Conservation (phyloP, 1,284 basidiomycete species). For the Ustilago trichophora region DNA sequence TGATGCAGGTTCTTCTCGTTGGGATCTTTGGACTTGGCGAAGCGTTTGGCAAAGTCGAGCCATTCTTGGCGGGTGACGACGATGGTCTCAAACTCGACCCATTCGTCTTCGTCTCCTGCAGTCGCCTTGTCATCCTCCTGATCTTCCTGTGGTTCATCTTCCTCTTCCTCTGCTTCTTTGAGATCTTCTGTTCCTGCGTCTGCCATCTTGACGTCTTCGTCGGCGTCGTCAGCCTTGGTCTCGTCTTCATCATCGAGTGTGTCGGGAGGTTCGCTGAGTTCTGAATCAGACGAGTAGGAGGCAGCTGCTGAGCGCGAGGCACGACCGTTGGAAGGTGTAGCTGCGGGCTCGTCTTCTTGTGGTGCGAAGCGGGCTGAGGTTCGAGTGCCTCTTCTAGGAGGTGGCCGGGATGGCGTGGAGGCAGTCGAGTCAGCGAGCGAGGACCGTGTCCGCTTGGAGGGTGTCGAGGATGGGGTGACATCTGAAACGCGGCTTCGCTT, state of each 20-base stretch:
- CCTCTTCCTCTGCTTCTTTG: conserved; percentile 40
- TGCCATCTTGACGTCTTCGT: conserved; percentile 18
- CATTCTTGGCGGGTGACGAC: conserved; percentile 74
- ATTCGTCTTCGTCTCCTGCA: conserved; percentile 61
- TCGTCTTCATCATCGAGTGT: conserved; percentile 13
- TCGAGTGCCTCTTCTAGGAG: conserved; percentile 32
- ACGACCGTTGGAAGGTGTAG: conserved; percentile 15
- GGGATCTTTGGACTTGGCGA: conserved; percentile 79
- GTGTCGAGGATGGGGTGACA: conserved; percentile 24
- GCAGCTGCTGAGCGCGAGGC: conserved; percentile 14
- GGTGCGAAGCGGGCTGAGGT: conserved; percentile 38
- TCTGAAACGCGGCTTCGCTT: conserved; percentile 72
- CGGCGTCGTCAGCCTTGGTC: conserved; percentile 3
- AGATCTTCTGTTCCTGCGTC: conserved; percentile 47
- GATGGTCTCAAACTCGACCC: conserved; percentile 71
- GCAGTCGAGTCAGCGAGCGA: conserved; percentile 24
- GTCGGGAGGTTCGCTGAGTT: conserved; percentile 59
- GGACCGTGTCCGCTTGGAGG: conserved; percentile 34
- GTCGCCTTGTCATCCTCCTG: conserved; percentile 52
- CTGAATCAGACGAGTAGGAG: conserved; percentile 48
- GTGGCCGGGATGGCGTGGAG: conserved; percentile 30
- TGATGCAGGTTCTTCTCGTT: conserved; percentile 80
- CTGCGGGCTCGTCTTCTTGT: conserved; percentile 20
- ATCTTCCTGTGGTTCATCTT: conserved; percentile 37
- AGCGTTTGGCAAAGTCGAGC: conserved; percentile 77